Base-by-base conservation (phyloP, 176 grass and related monocot genomes). In the Zoysia japonica region DNA sequence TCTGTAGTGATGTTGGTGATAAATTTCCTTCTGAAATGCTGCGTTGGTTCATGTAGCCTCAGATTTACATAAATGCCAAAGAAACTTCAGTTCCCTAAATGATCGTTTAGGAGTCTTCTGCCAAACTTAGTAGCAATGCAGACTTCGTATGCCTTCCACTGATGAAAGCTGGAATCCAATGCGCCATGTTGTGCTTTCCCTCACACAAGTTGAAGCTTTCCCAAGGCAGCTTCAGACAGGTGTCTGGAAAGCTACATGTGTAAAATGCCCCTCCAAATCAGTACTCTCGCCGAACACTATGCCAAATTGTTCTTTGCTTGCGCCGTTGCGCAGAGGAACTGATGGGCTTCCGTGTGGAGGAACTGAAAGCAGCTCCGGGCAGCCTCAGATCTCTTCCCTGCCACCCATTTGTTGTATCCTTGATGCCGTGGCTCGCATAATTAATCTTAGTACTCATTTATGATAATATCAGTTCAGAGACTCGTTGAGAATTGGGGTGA, bases 1-100 rank as follows among this genome's bases (percentile, higher is more conserved):
- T 78, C 39, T 48, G 64, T 52, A 78, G 73, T 35, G 67, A 86
- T 86, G 88, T 74, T 55, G 88, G 79, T 89, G 88, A 78, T n/a
- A 86, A 87, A 72, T 20, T 47, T 68, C 1, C 48, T 78, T 89
- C 52, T 19, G 61, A 72, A 68, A 74, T 76, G 71, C 48, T 70
- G 77, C 63, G 76, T 81, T 9, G 55, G 75, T 28, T 6, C 47
- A 81, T 85, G 76, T 60, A 77, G 65, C n/a, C 36, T 11, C 61
- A 66, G 71, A 71, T 48, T 80, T 19, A 77, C 66, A 89, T 65
- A 55, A 68, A 81, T 51, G 43, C 9, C 72, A 12, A 74, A 53
- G 65, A 66, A 65, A 65, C 59, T 71, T 80, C 40, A 11, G 15
- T 79, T 70, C 14, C 14, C 52, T 54, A n/a, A 47, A 61, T 37